phyloP scores from a whole-genome alignment of 164 flowering plant species.

The Platanus orientalis region DNA sequence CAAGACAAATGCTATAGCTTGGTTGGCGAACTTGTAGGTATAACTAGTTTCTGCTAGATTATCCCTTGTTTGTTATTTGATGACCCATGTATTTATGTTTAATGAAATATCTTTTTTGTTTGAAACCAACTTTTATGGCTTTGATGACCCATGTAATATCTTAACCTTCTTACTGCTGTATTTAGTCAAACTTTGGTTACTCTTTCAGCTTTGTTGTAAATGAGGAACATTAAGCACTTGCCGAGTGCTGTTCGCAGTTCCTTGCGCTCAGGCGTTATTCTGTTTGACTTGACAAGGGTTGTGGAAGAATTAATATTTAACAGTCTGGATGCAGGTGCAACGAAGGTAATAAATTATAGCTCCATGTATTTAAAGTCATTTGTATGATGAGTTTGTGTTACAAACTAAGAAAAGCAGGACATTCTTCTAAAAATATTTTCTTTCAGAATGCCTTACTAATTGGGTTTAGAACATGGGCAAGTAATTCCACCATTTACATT shows the following conservation, averaged over 20 bases:
- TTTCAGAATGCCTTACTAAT: no score
- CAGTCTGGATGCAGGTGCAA: slow-evolving; percentile 85
- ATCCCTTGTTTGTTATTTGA: neutral
- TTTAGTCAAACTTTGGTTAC: neutral
- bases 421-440: no score
- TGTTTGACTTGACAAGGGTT: slow-evolving; percentile 67
- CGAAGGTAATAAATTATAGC: slow-evolving; percentile 64
- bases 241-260: slow-evolving; percentile 54
- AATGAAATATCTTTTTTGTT: neutral
- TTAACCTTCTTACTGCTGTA: neutral
- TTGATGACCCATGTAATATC: neutral
- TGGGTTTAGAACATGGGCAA: no score
- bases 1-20: neutral
- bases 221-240: slow-evolving; percentile 66
- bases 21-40: neutral
- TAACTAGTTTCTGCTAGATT: neutral
- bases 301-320: slow-evolving; percentile 89
- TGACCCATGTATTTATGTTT: neutral
- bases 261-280: slow-evolving; percentile 66
- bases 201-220: slow-evolving; percentile 17
- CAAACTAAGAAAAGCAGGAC: no score
- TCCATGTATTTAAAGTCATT: no score
- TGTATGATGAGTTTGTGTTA: no score
- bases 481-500: no score
- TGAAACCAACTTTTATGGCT: neutral